phyloP scores from a whole-genome alignment of 371 early-diverging fungal genomes.

The Mucor plumbeus region DNA sequence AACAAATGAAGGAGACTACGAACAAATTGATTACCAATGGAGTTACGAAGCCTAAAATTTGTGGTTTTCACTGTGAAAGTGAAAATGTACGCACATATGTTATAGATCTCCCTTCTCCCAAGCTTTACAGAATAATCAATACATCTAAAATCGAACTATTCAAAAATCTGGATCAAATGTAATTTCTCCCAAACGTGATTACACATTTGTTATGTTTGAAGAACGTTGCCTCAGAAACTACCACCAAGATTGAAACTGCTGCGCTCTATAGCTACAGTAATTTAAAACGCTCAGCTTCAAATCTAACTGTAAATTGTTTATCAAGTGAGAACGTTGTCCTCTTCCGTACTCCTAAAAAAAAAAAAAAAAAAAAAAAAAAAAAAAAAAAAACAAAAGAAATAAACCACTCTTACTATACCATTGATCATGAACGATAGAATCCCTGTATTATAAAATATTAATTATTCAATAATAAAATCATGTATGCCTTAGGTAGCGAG shows the following conservation, averaged over 20 bases:
- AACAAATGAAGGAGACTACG: slow-evolving; percentile 20
- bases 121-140: slow-evolving; percentile 25
- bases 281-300: slow-evolving; percentile 23
- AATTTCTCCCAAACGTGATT: slow-evolving; percentile 22
- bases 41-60: slow-evolving; percentile 15
- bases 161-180: slow-evolving; percentile 22
- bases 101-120: slow-evolving; percentile 25
- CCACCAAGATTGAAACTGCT: slow-evolving; percentile 22
- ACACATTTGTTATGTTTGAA: slow-evolving; percentile 25
- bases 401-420: background rate
- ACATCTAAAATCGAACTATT: too few species aligned
- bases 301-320: slow-evolving; percentile 15
- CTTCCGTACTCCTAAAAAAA: slow-evolving; percentile 19
- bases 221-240: slow-evolving; percentile 19
- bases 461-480: slow-evolving; percentile 15
- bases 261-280: slow-evolving; percentile 10
- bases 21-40: slow-evolving; percentile 21
- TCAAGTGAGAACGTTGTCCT: slow-evolving; percentile 10
- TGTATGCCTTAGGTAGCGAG: slow-evolving; percentile 17
- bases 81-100: slow-evolving; percentile 16
- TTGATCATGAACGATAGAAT: too few species aligned
- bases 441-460: slow-evolving; percentile 15
- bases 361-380: too few species aligned
- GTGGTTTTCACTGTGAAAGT: slow-evolving; percentile 25
- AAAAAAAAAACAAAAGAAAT: slow-evolving; percentile 22